A percentile compares a stretch with the other conserved stretches of the same genome.
phyloP scores from a whole-genome alignment of 371 early-diverging fungal genomes.

The Mucor irregularis region DNA sequence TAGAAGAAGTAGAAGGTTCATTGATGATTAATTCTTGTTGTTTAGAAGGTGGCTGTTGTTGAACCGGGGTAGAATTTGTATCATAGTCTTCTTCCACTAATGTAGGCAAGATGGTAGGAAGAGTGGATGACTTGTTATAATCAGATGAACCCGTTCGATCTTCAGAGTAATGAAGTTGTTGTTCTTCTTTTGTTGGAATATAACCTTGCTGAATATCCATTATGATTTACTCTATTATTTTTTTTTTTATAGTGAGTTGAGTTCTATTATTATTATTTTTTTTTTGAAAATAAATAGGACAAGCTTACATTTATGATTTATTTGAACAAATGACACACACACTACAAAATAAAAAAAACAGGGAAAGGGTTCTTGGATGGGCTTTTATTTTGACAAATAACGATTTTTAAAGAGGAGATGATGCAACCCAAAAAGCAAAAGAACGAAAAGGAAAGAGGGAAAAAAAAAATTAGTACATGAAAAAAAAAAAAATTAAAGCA shows the following conservation, averaged over 20 bases:
- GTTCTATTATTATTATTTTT: no score
- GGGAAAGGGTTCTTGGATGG: no score
- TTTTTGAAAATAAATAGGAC: no score
- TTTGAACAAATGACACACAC: no score
- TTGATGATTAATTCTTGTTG: no score
- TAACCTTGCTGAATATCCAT: slow-evolving; percentile 30
- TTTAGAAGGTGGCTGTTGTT: no score
- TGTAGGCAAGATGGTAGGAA: slow-evolving; percentile 25
- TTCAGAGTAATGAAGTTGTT: slow-evolving; percentile 11
- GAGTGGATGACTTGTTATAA: slow-evolving; percentile 3
- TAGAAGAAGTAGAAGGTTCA: slow-evolving; percentile 6
- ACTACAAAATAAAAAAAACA: no score
- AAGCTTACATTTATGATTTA: no score
- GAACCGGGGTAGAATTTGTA: slow-evolving; percentile 4
- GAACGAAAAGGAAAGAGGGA: background rate
- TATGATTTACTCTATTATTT: background rate
- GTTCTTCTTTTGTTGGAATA: slow-evolving; percentile 16
- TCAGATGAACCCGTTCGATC: slow-evolving; percentile 12
- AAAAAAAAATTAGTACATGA: slow-evolving; percentile 4
- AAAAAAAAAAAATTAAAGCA: slow-evolving; percentile 13
- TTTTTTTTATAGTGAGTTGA: no score
- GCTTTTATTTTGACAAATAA: no score
- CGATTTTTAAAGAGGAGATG: no score
- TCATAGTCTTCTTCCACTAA: slow-evolving; percentile 18
- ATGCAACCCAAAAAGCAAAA: background rate